Evolutionary conservation across 176 grass and related monocot genomes (phyloP), one percentile per base, ranked within the genome.

Genomic region (Carex littledalei): DNA sequence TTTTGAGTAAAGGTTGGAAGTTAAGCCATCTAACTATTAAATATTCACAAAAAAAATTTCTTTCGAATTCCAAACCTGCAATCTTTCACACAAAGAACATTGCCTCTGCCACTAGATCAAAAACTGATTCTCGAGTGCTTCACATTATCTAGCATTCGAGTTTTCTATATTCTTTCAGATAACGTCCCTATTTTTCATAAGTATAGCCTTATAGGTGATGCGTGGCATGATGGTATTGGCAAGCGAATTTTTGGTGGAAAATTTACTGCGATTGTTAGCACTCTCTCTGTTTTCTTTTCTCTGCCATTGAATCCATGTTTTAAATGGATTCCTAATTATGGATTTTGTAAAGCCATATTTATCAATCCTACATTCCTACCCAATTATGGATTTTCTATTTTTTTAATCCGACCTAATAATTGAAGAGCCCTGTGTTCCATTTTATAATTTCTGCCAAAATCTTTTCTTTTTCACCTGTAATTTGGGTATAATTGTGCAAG

Each of bases 71-170:
- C 29, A 1, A 29, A 29, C 1, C 29, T 29, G 1, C 29, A 29
- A 29, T 2, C 29, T 29, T 0, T 29, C 1, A 29, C 29, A 29
- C 0, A 0, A 0, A 29, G 0, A 29, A 2, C 0, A 29, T 29
- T 29, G 0, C 0, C 1, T 29, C 2, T 29, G 29, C 1, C 0
- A 29, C 29, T 29, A 29, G 29, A 29, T 29, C 29, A 29, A 29
- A 29, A 0, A 0, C 29, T 29, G 1, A 0, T 29, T 29, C 29
- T 29, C 37, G 37, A 39, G 5, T 39, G 37, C 47, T 50, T 50
- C 9, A 50, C 47, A 10, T 50, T 50, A 11, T 50, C 47, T 50
- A 50, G 47, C 47, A 50, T 50, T 50, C 47, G 47, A 2, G 11
- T 50, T 50, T 50, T 50, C 47, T 3, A 50, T 8, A 50, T 12